Base-by-base conservation (phyloP, 768 basidiomycete species). In the Xerocomellus amylosporus region DNA sequence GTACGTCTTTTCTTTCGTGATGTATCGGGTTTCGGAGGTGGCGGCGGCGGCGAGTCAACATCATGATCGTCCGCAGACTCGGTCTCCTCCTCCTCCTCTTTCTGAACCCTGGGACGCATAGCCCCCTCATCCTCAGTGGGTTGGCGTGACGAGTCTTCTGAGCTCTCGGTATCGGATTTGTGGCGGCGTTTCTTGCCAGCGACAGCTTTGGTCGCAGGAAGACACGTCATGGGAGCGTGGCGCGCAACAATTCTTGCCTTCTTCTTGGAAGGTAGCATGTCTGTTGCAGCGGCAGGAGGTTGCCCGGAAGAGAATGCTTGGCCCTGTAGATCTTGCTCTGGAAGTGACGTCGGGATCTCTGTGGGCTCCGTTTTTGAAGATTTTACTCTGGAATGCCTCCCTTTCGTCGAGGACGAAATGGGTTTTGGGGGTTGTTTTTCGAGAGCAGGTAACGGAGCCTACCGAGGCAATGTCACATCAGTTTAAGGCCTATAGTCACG, bases 341-440 rank as follows among this genome's bases (percentile, higher is more conserved):
- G 83, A 41, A 81, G 71, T 17, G 86, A 88, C 0, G 85, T 85
- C 7, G 84, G 84, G 13, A 86, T 67, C 49, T 77, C 71, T 9
- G 61, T 64, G 43, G 53, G 63, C 53, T 77, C 76, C 31, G 19
- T 39, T 46, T 63, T 67, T 5, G 55, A 51, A 24, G 45, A 28
- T 31, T 51, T 62, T 43, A 8, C 54, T 56, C 19, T 58, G 22
- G 45, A 36, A 24, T 50, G 45, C 47, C 47, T 66, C 28, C 55
- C 54, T 37, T 59, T 59, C 20, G 24, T 36, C 12, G 46, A 41
- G 14, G 55, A 49, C 40, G 60, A 36, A 40, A 24, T 17, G 24
- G 53, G 53, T 40, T 60, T 59, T 28, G 20, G 61, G 49, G 48
- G 14, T 34, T 51, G 42, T 46, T 57, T 55, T 26, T 56, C 54